Evolutionary conservation across 2,329 filamentous ascomycete species (phyloP), one percentile per base, ranked within the genome.

Genomic region (Emergomyces orientalis): DNA sequence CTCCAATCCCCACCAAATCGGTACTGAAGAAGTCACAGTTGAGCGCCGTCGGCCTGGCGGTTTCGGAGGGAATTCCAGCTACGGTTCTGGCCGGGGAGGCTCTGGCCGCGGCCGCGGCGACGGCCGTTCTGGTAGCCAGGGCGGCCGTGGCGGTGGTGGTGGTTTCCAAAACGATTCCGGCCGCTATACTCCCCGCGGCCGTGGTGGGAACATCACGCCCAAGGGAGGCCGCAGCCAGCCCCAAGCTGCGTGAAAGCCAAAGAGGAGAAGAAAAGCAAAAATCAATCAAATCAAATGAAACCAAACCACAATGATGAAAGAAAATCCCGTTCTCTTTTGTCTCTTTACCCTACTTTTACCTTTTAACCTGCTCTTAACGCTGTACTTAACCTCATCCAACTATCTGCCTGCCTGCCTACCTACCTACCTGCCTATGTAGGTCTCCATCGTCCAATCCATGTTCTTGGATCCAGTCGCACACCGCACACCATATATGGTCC

Each of bases 1-100:
- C 65, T 88, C 88, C 69, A 97, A 95, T 79, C 93, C 93, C 43
- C 91, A 96, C 78, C 83, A 84, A 54, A 85, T 99, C 66, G 90
- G 88, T 70, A 88, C 86, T 69, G 88, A 96, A 76, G 87, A 85
- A 71, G 88, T 99, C 70, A 82, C 85, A 65, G 89, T 97, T 79
- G 90, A 93, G 74, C 91, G 94, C 66, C 90, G 91, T 68, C 90
- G 91, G 77, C 80, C 86, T 55, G 83, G 80, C 66, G 84, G 86
- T 62, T 90, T 87, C 67, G 88, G 88, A 63, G 85, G 85, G 72
- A 88, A 86, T 77, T 86, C 85, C 73, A 57, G 81, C 69, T 78
- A 82, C 64, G 80, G 80, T 68, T 75, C 83, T 65, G 82, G 81
- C 67, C 85, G 88, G 65, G 87, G 87, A 60, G 84, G 83, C 59